Evolutionary conservation across 139 green algal genomes (phyloP).

Genomic region (Coccomyxa sp.): DNA sequence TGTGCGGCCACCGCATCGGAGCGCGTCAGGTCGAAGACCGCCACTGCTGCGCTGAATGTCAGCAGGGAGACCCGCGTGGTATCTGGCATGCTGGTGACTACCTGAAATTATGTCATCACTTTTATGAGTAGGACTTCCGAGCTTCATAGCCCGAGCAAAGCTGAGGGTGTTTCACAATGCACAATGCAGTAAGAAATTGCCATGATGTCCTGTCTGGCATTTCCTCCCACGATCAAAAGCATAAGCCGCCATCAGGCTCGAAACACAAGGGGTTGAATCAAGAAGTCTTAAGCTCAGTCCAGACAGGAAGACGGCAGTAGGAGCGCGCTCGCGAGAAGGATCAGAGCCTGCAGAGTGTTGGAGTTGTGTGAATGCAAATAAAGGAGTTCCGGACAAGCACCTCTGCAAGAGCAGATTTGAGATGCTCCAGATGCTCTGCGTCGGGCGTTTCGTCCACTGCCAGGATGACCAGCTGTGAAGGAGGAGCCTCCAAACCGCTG

Average conservation of each 20-base stretch:
- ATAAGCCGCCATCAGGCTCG: too few species aligned
- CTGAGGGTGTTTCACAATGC: background rate
- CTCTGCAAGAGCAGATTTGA: too few species aligned
- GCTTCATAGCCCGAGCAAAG: background rate
- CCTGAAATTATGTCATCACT: background rate
- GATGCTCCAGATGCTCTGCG: background rate
- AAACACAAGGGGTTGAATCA: too few species aligned
- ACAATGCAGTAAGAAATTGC: too few species aligned
- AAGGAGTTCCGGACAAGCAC: too few species aligned
- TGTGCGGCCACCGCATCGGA: background rate
- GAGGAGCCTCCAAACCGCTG: background rate
- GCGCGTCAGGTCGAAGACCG: constrained; percentile 9
- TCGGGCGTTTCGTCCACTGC: constrained; percentile 16
- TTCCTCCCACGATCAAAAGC: too few species aligned
- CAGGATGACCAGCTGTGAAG: constrained; percentile 5
- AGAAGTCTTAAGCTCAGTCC: too few species aligned
- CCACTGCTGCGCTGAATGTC: constrained; percentile 14
- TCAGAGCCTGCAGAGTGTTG: too few species aligned
- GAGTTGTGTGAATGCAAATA: too few species aligned
- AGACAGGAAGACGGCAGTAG: too few species aligned
- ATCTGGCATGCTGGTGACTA: background rate
- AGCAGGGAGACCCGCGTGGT: constrained; percentile 8
- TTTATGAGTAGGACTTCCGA: background rate
- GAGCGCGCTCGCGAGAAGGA: too few species aligned
- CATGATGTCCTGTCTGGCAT: background rate